phyloP scores from a whole-genome alignment of 352 stramenopile species.

The Lagenidium giganteum region DNA sequence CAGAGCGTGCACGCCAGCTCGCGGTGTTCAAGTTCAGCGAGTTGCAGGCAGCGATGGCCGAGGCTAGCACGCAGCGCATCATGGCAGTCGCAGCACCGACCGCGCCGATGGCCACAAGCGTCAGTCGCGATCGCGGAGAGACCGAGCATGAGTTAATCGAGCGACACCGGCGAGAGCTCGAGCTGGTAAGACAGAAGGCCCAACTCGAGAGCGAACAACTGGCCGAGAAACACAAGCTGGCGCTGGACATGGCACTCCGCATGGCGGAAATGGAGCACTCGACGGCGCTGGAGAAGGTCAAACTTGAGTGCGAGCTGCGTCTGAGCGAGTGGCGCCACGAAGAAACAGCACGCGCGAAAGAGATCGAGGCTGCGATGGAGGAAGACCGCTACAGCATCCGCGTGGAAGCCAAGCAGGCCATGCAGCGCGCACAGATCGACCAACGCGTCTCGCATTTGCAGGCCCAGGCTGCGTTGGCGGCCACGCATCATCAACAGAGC shows the following conservation, averaged over 20 bases:
- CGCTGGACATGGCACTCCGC: slow-evolving; percentile 28
- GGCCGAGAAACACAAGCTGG: slow-evolving; percentile 29
- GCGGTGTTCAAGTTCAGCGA: slow-evolving; percentile 47
- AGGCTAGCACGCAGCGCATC: too few species aligned
- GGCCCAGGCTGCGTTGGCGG: too few species aligned
- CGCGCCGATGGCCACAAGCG: background rate
- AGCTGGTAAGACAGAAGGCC: slow-evolving; percentile 34
- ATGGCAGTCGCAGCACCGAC: too few species aligned
- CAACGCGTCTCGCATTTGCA: slow-evolving; percentile 31
- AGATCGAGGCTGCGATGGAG: slow-evolving; percentile 31
- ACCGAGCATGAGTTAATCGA: slow-evolving; percentile 39
- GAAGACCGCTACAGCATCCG: slow-evolving; percentile 46
- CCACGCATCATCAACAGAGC: background rate
- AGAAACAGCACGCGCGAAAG: slow-evolving; percentile 31
- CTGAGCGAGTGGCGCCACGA: slow-evolving; percentile 35
- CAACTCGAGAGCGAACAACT: slow-evolving; percentile 33
- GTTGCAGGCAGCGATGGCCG: slow-evolving; percentile 21
- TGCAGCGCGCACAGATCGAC: slow-evolving; percentile 44
- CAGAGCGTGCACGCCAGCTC: slow-evolving; percentile 33
- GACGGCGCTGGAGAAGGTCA: slow-evolving; percentile 28
- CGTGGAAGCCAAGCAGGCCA: slow-evolving; percentile 41
- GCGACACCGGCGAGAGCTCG: slow-evolving; percentile 45
- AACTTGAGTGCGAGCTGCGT: slow-evolving; percentile 27
- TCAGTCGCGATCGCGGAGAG: too few species aligned
- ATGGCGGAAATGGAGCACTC: slow-evolving; percentile 29